Evolutionary conservation across 2,329 filamentous ascomycete species (phyloP), one percentile per base, ranked within the genome.

Genomic region (Chrysoporthe puriensis): DNA sequence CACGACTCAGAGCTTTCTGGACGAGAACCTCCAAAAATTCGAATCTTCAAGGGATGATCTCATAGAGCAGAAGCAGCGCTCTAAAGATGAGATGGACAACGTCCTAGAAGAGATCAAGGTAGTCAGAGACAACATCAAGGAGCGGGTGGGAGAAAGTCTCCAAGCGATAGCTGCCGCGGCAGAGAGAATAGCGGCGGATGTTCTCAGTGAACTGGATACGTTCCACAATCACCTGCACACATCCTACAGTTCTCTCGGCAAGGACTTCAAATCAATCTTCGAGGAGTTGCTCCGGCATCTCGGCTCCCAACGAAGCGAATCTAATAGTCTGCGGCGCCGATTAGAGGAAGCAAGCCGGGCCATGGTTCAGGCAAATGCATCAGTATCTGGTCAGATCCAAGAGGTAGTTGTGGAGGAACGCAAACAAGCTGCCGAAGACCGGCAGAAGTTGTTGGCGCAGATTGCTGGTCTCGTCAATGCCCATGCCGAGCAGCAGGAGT

Each of bases 71-170:
- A 91, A 89, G 66, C 83, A 85, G 34, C 83, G 85, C 70, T 91
- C 93, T 2, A 92, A 91, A 74, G 89, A 94, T 60, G 91, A 94
- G 66, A 94, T 97, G 92, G 94, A 97, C 73, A 83, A 87, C n/a
- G 90, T 97, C 1, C 84, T 99, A 11, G 92, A 96, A 74, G 95
- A 97, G 76, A 97, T 98, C 77, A 94, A 94, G 76, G 88, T 87
- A n/a, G 84, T 98, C 34, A 88, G 95, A 32, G 92, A 97, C 76
- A 90, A 92, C 64, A 93, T 98, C 63, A 97, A 97, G 82, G 84
- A 87, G 61, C 91, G 91, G 70, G 92, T 98, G 60, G 92, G 93
- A 2, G 90, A 94, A 74, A 95, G 94, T 9, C 83, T 98, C 56
- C 90, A 93, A 73, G 90, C 93, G 36, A 88, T 98, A 32, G 94